Conservation (phyloP, 371 early-diverging fungal genomes). For the Mucor circinelloides region DNA sequence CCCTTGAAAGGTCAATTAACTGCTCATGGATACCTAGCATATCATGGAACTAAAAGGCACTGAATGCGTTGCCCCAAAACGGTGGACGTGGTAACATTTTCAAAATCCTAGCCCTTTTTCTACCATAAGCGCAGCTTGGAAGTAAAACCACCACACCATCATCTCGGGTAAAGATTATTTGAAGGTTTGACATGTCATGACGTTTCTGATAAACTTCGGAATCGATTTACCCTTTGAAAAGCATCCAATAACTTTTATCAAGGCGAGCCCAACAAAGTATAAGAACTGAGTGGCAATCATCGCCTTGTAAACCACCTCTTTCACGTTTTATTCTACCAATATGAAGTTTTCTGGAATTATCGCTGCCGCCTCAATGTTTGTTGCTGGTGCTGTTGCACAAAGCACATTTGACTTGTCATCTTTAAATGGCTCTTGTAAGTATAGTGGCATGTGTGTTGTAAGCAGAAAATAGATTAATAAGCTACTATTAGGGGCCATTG, state of each 20-base stretch:
- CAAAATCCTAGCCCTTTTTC: neutral
- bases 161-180: neutral
- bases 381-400: neutral
- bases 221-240: neutral
- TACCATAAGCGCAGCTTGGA: neutral
- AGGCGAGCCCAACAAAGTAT: neutral
- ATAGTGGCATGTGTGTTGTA: neutral
- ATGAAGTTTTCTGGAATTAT: constrained; percentile 10
- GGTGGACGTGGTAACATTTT: neutral
- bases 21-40: too few species aligned
- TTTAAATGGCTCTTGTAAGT: constrained; percentile 21
- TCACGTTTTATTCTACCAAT: neutral
- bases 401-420: constrained; percentile 6
- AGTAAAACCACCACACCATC: neutral
- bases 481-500: constrained; percentile 7
- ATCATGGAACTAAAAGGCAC: too few species aligned
- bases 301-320: neutral
- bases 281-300: neutral
- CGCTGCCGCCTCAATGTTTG: constrained; percentile 1
- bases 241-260: neutral
- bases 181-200: neutral
- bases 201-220: neutral
- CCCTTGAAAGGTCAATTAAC: too few species aligned
- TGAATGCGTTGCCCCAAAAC: too few species aligned
- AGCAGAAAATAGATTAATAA: neutral